Evolutionary conservation across 176 grass and related monocot genomes (phyloP).

Genomic region (Saccharum officinarum): DNA sequence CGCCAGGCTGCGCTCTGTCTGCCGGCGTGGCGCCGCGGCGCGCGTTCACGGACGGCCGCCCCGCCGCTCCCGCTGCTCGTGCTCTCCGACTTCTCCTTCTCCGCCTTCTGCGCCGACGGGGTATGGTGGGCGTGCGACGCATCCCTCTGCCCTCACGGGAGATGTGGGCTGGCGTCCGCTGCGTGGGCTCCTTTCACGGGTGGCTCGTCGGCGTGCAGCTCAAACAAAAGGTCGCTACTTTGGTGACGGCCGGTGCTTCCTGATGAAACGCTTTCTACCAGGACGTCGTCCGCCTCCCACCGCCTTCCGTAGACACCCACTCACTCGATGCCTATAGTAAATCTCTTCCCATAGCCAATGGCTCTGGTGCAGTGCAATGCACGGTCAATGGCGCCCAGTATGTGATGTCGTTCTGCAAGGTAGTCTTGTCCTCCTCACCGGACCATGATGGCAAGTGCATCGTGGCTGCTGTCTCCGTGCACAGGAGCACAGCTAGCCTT

Average conservation of each 20-base stretch:
- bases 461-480: constrained; percentile 37
- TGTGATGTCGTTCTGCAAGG: constrained; percentile 51
- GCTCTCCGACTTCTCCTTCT: constrained; percentile 16
- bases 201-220: constrained; percentile 41
- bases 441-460: not conserved
- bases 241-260: constrained; percentile 37
- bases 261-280: constrained; percentile 35
- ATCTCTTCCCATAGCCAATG: constrained; percentile 37
- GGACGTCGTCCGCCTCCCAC: constrained; percentile 19
- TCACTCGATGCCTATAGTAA: constrained; percentile 14
- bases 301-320: not conserved
- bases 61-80: constrained; percentile 40
- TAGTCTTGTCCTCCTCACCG: constrained; percentile 36
- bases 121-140: not conserved
- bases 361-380: constrained; percentile 30
- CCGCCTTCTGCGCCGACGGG: constrained; percentile 13
- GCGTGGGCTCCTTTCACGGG: constrained; percentile 35
- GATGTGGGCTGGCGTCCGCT: constrained; percentile 6
- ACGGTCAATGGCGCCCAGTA: constrained; percentile 18
- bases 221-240: constrained; percentile 24
- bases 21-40: constrained; percentile 20
- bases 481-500: constrained; percentile 29
- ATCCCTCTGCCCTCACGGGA: not conserved
- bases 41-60: constrained; percentile 12
- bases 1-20: constrained; percentile 42